Base-by-base conservation (phyloP, 257 asterid genomes). In the Coffea eugenioides region DNA sequence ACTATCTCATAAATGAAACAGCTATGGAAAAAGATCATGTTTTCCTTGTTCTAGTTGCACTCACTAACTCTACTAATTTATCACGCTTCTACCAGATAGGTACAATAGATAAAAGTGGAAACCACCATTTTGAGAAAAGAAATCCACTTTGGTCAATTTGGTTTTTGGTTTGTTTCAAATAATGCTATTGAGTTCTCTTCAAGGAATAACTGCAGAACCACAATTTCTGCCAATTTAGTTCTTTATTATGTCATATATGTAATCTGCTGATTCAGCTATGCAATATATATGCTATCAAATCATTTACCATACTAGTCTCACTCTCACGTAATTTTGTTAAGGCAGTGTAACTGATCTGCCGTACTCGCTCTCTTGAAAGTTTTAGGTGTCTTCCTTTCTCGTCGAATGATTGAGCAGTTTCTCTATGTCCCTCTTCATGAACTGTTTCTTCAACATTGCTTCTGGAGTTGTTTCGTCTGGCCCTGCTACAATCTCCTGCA, bases 331-430 rank as follows among this genome's bases (percentile, higher is more conserved):
- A 41, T 81, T 92, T 92, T 9, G 77, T 59, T 83, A 92, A 79
- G 79, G 95, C 97, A 74, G 68, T 80, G 75, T 83, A 73, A 56
- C 81, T 90, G 36, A 92, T 87, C 87, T 92, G 95, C 84, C 97
- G 83, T 71, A 92, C 88, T 83, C 95, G 89, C 85, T 90, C 97
- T 85, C 97, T 87, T 56, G 95, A 92, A 31, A 92, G 90, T 73
- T 87, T 80, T 49, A 90, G 39, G 27, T 75, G 34, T 75, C 79
- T 86, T 69, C 92, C 97, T 34, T 87, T 88, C 82, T 92, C 97
- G 86, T 92, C 93, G 49, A 89, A 90, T 16, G 97, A 88, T 80
- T 80, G 0, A 92, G 88, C 81, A 90, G 89, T 80, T 85, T 87
- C n/a, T 82, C 75, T 5, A 89, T 25, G 72, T 89, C 91, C 59